Evolutionary conservation across 2,329 filamentous ascomycete species (phyloP).

Genomic region (Xylariaceae sp.): DNA sequence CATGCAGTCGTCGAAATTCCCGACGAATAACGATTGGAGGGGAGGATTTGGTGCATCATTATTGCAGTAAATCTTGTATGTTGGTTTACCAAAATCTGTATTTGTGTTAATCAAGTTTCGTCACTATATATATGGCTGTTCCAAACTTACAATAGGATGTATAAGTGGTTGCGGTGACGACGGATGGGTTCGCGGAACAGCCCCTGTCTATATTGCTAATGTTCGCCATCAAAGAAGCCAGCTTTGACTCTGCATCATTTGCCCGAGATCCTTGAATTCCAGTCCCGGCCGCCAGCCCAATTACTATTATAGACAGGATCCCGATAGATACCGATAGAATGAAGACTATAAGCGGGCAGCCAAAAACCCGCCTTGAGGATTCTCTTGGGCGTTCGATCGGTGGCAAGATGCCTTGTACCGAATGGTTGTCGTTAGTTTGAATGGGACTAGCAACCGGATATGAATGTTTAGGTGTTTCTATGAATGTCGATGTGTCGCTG

Average conservation of each 20-base stretch:
- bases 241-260: slow-evolving; percentile 43
- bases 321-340: slow-evolving; percentile 49
- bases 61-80: slow-evolving; percentile 53
- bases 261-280: slow-evolving; percentile 50
- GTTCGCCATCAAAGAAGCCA: slow-evolving; percentile 40
- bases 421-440: slow-evolving; percentile 30
- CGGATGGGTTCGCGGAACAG: slow-evolving; percentile 45
- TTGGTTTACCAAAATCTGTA: slow-evolving; percentile 45
- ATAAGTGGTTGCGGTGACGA: slow-evolving; percentile 47
- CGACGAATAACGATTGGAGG: slow-evolving; percentile 49
- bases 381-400: slow-evolving; percentile 22
- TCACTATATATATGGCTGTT: background rate
- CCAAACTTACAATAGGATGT: slow-evolving; percentile 46
- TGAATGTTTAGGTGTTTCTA: slow-evolving; percentile 22
- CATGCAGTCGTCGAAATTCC: slow-evolving; percentile 52
- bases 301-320: slow-evolving; percentile 47
- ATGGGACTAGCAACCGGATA: slow-evolving; percentile 21
- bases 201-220: slow-evolving; percentile 45
- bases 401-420: slow-evolving; percentile 22
- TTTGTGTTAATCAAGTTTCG: slow-evolving; percentile 18
- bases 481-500: slow-evolving; percentile 23
- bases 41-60: slow-evolving; percentile 46
- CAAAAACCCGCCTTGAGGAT: slow-evolving; percentile 38
- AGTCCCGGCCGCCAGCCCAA: slow-evolving; percentile 52
- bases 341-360: slow-evolving; percentile 49